Base-by-base conservation (phyloP, 768 basidiomycete species). In the Podaxis rugospora region DNA sequence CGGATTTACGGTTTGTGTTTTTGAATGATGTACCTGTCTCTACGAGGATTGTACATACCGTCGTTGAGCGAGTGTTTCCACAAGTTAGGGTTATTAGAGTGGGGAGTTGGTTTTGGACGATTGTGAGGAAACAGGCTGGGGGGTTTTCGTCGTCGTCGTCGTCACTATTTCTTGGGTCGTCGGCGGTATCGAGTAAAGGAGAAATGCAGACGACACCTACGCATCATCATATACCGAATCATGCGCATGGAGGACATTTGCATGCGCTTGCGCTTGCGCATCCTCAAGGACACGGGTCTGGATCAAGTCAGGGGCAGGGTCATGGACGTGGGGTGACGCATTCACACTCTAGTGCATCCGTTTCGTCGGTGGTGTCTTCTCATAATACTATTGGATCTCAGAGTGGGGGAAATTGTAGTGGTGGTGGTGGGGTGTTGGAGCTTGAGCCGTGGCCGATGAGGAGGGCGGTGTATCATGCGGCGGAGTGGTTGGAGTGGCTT, bases 401-500 rank as follows among this genome's bases (percentile, higher is more conserved):
- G 18, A 5, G 18, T 73, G 74, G 32, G 78, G 18, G n/a, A n/a
- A n/a, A n/a, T n/a, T n/a, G n/a, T n/a, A n/a, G n/a, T 72, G 23
- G 23, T 0, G 23, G 51, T 64, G 40, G 59, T 77, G 25, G 39
- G 40, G 55, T 50, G 37, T 61, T 69, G 54, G 79, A 82, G 61
- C 67, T 84, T 35, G 83, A 83, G 55, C 79, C 78, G 59, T 89
- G 86, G 83, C 79, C 86, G 4, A 78, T 78, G 60, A 70, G 80
- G 62, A 74, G 84, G 39, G 80, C 75, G 21, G 70, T 74, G 63
- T 84, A 83, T 64, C 81, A 85, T 62, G 75, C 78, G 3, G 71
- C 70, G 16, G 85, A 88, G 65, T 88, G 86, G 86, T 73, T 89
- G 23, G 85, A 87, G 68, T 85, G 84, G 76, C 69, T 81, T 39